These are phyloP conservation scores for Trichophyton rubrum DNA, from an alignment of 2,329 filamentous ascomycete genomes.

Conservation along the genomic window DNA sequence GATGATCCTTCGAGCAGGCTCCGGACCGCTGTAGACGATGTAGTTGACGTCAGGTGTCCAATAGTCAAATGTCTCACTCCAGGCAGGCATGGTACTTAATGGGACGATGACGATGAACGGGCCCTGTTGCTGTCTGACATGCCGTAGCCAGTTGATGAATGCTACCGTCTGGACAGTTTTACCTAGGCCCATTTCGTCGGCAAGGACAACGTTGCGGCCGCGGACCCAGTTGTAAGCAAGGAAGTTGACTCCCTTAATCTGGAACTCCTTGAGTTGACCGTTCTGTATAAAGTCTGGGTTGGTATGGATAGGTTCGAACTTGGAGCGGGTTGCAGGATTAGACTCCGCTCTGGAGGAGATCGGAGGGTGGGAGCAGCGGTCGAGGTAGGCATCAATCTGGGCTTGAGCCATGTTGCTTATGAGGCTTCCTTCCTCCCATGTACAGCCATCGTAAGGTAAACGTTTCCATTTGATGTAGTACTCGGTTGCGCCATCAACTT, in stretches of 20 bases:
- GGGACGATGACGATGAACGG: conserved; percentile 96
- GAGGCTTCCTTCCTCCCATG: conserved; percentile 72
- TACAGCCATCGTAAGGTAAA: conserved; percentile 83
- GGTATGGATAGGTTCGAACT: conserved; percentile 58
- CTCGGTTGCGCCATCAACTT: conserved; percentile 67
- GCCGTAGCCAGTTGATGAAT: conserved; percentile 92
- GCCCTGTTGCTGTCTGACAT: conserved; percentile 78
- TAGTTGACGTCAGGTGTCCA: conserved; percentile 97
- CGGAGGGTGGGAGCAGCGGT: conserved; percentile 69
- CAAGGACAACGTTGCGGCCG: conserved; percentile 88
- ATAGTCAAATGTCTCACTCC: conserved; percentile 93
- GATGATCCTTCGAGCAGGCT: conserved; percentile 73
- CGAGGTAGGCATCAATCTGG: conserved; percentile 82
- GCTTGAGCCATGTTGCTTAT: conserved; percentile 69
- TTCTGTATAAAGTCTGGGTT: conserved; percentile 77
- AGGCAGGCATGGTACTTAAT: conserved; percentile 90
- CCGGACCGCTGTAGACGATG: conserved; percentile 87
- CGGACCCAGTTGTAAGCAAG: conserved; percentile 91
- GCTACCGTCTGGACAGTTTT: conserved; percentile 97
- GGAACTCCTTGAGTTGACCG: conserved; percentile 82
- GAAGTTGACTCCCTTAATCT: conserved; percentile 89
- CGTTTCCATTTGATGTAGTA: conserved; percentile 98
- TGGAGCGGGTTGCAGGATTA: conserved; percentile 59
- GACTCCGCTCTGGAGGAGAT: conserved; percentile 66
- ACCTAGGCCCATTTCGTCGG: conserved; percentile 96